Evolutionary conservation across 768 basidiomycete species (phyloP).

Genomic region (Flagelloscypha sp.): DNA sequence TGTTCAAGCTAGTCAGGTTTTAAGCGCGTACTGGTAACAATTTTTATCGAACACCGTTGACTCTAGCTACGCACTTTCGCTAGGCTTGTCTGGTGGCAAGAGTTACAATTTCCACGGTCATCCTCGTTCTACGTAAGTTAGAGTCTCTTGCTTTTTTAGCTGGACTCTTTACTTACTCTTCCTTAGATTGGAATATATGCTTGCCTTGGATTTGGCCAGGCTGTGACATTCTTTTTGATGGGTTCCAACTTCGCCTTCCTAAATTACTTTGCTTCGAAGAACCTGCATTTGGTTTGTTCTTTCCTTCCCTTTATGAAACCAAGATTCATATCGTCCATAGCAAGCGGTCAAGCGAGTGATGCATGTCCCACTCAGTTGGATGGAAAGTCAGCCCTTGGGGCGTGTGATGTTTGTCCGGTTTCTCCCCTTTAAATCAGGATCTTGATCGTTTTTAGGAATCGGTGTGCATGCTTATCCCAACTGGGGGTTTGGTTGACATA

Average conservation of each 20-base stretch:
- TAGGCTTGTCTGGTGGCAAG: conserved; percentile 85
- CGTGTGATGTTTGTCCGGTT: no score
- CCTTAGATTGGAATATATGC: conserved; percentile 78
- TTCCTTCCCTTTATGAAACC: neutral
- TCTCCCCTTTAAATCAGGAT: no score
- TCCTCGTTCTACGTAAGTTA: neutral
- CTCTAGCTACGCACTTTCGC: conserved; percentile 9
- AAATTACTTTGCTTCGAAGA: conserved; percentile 71
- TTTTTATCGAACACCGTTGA: neutral
- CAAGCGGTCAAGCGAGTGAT: conserved; percentile 61
- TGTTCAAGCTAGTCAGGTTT: conserved; percentile 60
- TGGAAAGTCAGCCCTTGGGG: no score
- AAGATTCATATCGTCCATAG: conserved; percentile 21
- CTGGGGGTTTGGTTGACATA: no score
- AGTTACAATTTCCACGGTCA: conserved; percentile 27
- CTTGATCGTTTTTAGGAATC: no score
- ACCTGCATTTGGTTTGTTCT: conserved; percentile 45
- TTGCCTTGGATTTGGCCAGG: conserved; percentile 60
- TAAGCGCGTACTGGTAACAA: conserved; percentile 68
- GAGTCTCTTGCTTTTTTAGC: neutral
- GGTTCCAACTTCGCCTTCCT: conserved; percentile 57
- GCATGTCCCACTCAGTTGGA: conserved; percentile 83
- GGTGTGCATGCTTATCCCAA: no score
- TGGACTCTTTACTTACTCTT: conserved; percentile 3
- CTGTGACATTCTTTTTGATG: conserved; percentile 59